phyloP scores from a whole-genome alignment of 305 asterid species.

The Nicotiana rustica region DNA sequence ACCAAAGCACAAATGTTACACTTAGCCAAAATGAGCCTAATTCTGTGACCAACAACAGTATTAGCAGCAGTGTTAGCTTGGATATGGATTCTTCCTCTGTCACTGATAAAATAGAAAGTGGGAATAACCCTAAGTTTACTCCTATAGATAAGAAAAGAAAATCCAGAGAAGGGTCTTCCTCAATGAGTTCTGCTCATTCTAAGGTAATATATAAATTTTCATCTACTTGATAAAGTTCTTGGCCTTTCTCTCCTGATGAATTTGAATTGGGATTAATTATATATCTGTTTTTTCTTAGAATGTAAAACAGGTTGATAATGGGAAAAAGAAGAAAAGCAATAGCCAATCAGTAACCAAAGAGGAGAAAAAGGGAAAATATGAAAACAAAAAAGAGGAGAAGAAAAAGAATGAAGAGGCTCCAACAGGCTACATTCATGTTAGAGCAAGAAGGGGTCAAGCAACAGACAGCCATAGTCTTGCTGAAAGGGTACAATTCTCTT shows the following conservation, averaged over 20 bases:
- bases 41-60: conserved; percentile 42
- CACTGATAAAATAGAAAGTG: conserved; percentile 47
- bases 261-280: background rate
- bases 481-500: conserved; percentile 50
- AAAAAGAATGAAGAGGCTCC: conserved; percentile 47
- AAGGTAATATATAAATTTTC: conserved; percentile 44
- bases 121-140: conserved; percentile 34
- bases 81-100: conserved; percentile 56
- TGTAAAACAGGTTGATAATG: conserved; percentile 30
- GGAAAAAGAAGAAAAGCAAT: conserved; percentile 40
- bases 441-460: conserved; percentile 95
- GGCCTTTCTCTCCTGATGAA: background rate
- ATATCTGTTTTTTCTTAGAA: conserved; percentile 14
- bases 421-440: conserved; percentile 76
- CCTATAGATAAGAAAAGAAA: conserved; percentile 55
- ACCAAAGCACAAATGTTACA: conserved; percentile 38
- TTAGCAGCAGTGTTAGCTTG: conserved; percentile 34
- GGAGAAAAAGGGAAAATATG: conserved; percentile 38
- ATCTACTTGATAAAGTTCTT: background rate
- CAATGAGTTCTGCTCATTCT: conserved; percentile 57
- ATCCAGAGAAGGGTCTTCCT: conserved; percentile 43
- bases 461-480: conserved; percentile 86
- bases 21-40: conserved; percentile 37
- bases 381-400: conserved; percentile 19
- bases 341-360: conserved; percentile 37